Evolutionary conservation across 352 stramenopile genomes (phyloP), one percentile per base, ranked within the genome.

Genomic region (Peronospora tabacina): DNA sequence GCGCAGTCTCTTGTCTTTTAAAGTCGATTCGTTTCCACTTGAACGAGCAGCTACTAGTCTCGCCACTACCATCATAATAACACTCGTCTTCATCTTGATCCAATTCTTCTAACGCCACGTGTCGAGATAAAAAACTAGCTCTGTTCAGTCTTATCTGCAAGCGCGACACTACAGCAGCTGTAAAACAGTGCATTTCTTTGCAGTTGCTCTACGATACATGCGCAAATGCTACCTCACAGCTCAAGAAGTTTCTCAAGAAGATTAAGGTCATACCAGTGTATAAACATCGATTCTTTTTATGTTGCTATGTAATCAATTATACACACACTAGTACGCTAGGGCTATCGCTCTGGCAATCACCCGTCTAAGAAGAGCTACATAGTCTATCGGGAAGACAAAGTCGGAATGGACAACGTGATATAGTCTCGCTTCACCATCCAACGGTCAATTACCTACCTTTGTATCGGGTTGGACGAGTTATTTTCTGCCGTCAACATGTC

Each of bases 301-400:
- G 50, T 61, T 61, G 51, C 44, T 61, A 44, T 29, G 52, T 64
- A 52, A 60, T 63, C 48, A 52, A 59, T 63, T 43, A 53, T 67
- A 63, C 53, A 63, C 58, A 48, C 53, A 49, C 53, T 43, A 37
- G 47, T 52, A 38, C 34, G 41, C 35, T 55, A 49, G 40, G 28
- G n/a, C 39, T 50, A 26, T 24, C 35, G 51, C 45, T 42, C 44
- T 42, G 35, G 39, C 45, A 9, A 15, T 12, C 22, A 26, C 22
- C 19, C 22, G 22, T 26, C 22, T 26, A 57, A 42, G 20, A 35
- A 16, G 32, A 16, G 32, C 20, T 57, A 48, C 28, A 47, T 55
- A 3, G 3, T 26, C 22, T 26, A 26, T 26, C 1, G 3, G 3
- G 22, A 22, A 22, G 20, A 22, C 20, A 22, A 22, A 22, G 20